These are phyloP conservation scores for Curvularia spicifera DNA, from an alignment of 2,329 filamentous ascomycete genomes.

Conservation along the genomic window DNA sequence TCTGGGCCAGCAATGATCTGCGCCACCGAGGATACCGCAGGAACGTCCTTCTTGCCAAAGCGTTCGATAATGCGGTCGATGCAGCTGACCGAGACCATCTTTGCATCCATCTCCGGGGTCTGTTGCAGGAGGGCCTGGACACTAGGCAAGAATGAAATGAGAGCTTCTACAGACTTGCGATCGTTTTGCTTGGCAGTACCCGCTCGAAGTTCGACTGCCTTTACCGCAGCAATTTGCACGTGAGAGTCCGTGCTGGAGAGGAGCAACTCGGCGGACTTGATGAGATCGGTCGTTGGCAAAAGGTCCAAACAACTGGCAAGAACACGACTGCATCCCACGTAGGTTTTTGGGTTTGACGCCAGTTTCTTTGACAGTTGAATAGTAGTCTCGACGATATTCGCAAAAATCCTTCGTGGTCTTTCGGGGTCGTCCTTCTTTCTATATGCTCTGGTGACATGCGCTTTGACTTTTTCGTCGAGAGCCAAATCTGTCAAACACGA, in stretches of 20 bases:
- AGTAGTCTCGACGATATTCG: conserved; percentile 50
- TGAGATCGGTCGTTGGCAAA: conserved; percentile 84
- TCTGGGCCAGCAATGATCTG: conserved; percentile 76
- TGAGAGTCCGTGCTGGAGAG: conserved; percentile 77
- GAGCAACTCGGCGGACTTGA: conserved; percentile 83
- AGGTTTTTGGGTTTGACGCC: conserved; percentile 51
- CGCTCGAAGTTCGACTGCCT: conserved; percentile 77
- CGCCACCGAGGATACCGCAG: conserved; percentile 76
- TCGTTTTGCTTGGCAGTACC: conserved; percentile 75
- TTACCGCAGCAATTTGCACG: conserved; percentile 74
- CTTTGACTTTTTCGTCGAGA: conserved; percentile 40
- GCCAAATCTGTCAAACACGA: conserved; percentile 49
- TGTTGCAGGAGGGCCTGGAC: conserved; percentile 78
- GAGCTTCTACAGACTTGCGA: conserved; percentile 68
- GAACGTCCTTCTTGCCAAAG: conserved; percentile 89
- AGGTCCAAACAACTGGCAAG: conserved; percentile 83
- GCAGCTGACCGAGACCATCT: conserved; percentile 85
- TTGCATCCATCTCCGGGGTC: conserved; percentile 74
- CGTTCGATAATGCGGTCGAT: conserved; percentile 93
- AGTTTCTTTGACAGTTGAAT: conserved; percentile 68
- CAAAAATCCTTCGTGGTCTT: conserved; percentile 42
- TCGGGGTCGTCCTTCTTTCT: conserved; percentile 34
- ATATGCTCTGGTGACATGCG: conserved; percentile 42
- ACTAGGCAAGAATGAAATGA: conserved; percentile 80
- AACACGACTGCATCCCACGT: conserved; percentile 65